phyloP scores from a whole-genome alignment of 2,329 filamentous ascomycete genomes.

The Cladosporium sphaerospermum region DNA sequence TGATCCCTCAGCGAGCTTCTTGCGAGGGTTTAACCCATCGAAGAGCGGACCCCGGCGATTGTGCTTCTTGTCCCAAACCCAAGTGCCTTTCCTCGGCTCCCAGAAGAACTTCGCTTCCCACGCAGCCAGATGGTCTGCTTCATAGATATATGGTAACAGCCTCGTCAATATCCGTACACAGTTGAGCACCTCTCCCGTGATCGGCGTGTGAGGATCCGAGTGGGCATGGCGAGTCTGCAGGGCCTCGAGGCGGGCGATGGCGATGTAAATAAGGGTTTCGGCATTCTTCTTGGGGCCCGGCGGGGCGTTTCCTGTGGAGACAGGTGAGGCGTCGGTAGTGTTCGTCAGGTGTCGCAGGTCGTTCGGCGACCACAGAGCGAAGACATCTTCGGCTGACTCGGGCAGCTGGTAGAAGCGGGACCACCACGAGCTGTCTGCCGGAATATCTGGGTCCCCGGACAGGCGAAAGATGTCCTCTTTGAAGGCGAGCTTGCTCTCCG shows the following conservation, averaged over 20 bases:
- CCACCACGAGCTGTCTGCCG: constrained; percentile 88
- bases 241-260: constrained; percentile 21
- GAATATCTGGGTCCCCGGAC: constrained; percentile 83
- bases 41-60: constrained; percentile 27
- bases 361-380: constrained; percentile 82
- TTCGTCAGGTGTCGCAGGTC: constrained; percentile 31
- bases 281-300: constrained; percentile 28
- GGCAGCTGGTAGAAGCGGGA: constrained; percentile 97
- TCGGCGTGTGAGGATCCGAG: constrained; percentile 62
- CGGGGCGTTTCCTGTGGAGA: constrained; percentile 55
- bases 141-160: constrained; percentile 84
- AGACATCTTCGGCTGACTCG: constrained; percentile 91
- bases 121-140: constrained; percentile 69
- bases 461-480: constrained; percentile 97
- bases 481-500: constrained; percentile 97
- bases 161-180: constrained; percentile 88
- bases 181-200: constrained; percentile 86
- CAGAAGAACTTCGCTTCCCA: constrained; percentile 98
- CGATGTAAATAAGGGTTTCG: constrained; percentile 28
- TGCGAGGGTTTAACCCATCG: constrained; percentile 36
- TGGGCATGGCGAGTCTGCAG: constrained; percentile 19
- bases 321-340: constrained; percentile 27
- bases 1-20: constrained; percentile 53
- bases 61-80: constrained; percentile 23
- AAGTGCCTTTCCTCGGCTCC: constrained; percentile 37